These are phyloP conservation scores for Agrocybe chaxingu DNA, from an alignment of 768 basidiomycete genomes.

Conservation along the genomic window DNA sequence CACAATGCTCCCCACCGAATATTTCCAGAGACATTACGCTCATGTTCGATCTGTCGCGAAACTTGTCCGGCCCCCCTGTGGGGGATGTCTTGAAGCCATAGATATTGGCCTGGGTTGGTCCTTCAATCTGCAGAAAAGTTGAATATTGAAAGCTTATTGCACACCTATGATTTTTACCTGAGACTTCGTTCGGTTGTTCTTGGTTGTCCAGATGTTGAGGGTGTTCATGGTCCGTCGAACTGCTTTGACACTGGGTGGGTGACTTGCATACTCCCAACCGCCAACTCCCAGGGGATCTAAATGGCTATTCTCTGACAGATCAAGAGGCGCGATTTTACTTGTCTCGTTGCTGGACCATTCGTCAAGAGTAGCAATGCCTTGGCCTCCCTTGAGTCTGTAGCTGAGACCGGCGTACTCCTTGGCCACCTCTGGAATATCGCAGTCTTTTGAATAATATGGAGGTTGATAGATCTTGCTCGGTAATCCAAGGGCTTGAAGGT, in stretches of 20 bases:
- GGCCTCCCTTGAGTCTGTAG: constrained; percentile 68
- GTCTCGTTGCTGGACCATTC: constrained; percentile 43
- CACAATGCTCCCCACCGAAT: constrained; percentile 54
- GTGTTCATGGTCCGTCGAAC: constrained; percentile 51
- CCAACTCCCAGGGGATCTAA: constrained; percentile 31
- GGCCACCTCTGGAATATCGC: constrained; percentile 65
- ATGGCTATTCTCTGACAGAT: not conserved
- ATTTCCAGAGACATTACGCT: constrained; percentile 79
- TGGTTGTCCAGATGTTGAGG: constrained; percentile 17
- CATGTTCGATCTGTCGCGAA: constrained; percentile 71
- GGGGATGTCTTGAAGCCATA: constrained; percentile 67
- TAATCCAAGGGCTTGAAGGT: constrained; percentile 44
- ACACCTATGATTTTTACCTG: constrained; percentile 39
- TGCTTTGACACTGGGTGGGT: constrained; percentile 60
- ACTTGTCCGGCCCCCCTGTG: constrained; percentile 12
- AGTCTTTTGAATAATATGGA: constrained; percentile 75
- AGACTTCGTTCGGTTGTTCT: constrained; percentile 32
- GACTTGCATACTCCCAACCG: constrained; percentile 81
- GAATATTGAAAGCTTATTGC: not conserved
- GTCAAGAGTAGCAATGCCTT: constrained; percentile 52
- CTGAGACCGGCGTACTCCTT: constrained; percentile 77
- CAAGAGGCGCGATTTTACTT: not conserved
- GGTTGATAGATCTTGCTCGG: constrained; percentile 64
- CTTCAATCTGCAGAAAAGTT: constrained; percentile 45
- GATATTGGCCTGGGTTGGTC: constrained; percentile 71